phyloP scores from a whole-genome alignment of 176 grass and related monocot genomes.

The Pontederia crassipes region DNA sequence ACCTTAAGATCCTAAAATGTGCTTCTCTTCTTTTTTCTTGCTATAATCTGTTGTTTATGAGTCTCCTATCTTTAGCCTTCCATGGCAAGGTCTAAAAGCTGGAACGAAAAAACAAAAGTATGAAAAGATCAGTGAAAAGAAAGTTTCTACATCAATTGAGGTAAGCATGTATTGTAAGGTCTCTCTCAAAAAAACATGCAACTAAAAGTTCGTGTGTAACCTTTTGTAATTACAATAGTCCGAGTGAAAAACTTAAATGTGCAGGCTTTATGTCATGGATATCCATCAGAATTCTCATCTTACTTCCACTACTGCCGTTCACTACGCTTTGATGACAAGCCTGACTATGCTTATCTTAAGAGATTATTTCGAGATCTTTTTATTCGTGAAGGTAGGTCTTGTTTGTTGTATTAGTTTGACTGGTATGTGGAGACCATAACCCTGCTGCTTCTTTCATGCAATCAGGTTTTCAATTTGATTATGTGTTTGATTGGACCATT shows the following conservation, averaged over 20 bases:
- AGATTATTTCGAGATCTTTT: conserved; percentile 10
- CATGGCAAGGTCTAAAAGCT: conserved; percentile 12
- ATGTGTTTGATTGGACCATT: conserved; percentile 25
- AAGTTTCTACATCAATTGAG: conserved; percentile 15
- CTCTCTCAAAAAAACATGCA: no score
- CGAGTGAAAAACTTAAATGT: not conserved
- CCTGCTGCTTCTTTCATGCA: not conserved
- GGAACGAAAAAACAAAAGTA: conserved; percentile 10
- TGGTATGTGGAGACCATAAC: not conserved
- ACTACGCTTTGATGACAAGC: conserved; percentile 7
- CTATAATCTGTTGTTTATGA: not conserved
- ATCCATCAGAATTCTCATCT: conserved; percentile 13
- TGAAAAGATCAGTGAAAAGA: conserved; percentile 12
- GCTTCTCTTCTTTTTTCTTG: not conserved
- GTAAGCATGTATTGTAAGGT: not conserved
- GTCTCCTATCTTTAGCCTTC: not conserved
- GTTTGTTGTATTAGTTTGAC: not conserved
- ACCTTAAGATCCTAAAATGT: not conserved
- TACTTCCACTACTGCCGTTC: conserved; percentile 13
- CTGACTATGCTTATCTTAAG: conserved; percentile 14
- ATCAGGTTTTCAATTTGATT: conserved; percentile 24
- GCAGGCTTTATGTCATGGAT: conserved; percentile 5
- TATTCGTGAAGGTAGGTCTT: conserved; percentile 1
- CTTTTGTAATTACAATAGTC: not conserved
- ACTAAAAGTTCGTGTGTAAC: no score